Evolutionary conservation across 345 rosid genomes (phyloP).

Genomic region (Bruguiera sexangula): DNA sequence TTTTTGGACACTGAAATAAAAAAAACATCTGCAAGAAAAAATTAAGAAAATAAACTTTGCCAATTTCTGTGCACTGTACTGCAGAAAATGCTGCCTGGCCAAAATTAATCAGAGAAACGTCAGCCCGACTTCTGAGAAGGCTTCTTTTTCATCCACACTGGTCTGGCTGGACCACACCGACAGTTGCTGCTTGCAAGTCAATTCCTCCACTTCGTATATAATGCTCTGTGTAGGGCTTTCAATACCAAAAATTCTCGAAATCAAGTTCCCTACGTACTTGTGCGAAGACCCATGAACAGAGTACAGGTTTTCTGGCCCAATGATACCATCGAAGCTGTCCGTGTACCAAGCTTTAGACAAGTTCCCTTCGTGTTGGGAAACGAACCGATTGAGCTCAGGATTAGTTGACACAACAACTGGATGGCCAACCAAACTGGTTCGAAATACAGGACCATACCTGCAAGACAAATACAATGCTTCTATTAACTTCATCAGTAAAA

Average conservation of each 20-base stretch:
- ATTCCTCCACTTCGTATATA: slow-evolving; percentile 21
- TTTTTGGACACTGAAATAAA: slow-evolving; percentile 24
- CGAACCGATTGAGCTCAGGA: slow-evolving; percentile 33
- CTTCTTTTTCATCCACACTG: slow-evolving; percentile 32
- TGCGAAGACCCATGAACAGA: no score
- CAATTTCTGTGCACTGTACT: no score
- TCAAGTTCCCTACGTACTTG: slow-evolving; percentile 31
- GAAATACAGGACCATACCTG: slow-evolving; percentile 44
- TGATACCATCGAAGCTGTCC: slow-evolving; percentile 30
- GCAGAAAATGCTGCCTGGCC: no score
- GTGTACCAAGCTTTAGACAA: slow-evolving; percentile 31
- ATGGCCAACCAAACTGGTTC: slow-evolving; percentile 35
- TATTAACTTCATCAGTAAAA: no score
- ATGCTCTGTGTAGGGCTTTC: slow-evolving; percentile 25
- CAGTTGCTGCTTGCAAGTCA: slow-evolving; percentile 21
- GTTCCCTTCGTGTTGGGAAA: slow-evolving; percentile 42
- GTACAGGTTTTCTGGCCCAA: slow-evolving; percentile 37
- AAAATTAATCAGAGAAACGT: no score
- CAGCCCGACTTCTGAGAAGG: slow-evolving; percentile 18
- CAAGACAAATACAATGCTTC: not conserved
- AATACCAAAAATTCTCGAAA: slow-evolving; percentile 31
- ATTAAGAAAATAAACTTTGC: no score
- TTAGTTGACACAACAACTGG: slow-evolving; percentile 39
- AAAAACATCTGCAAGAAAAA: slow-evolving; percentile 32
- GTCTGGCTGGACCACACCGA: slow-evolving; percentile 23